Percentiles rank a stretch among this genome's conserved stretches.
Conservation (phyloP, 148 eudicot species). For the Polygonum aviculare region DNA sequence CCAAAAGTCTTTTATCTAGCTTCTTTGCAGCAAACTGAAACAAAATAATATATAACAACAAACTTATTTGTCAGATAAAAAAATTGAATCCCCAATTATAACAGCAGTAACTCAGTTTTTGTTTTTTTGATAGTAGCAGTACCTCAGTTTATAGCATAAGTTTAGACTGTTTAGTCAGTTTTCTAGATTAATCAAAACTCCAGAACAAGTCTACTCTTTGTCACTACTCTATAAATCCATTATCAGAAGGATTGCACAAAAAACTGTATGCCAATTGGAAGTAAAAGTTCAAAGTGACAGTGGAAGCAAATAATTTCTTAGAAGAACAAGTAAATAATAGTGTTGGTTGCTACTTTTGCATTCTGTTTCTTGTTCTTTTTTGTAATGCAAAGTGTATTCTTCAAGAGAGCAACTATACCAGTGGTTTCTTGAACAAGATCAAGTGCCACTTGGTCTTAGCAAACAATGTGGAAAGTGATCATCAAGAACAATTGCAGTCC, state of each 20-base stretch:
- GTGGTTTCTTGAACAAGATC: too few species aligned
- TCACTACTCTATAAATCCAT: not conserved
- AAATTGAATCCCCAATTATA: not conserved
- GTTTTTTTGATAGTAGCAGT: too few species aligned
- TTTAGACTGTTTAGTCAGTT: not conserved
- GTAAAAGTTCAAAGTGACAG: not conserved
- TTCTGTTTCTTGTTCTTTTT: not conserved
- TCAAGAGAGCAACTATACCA: not conserved
- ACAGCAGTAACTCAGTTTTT: not conserved
- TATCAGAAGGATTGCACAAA: not conserved
- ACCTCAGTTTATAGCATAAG: too few species aligned
- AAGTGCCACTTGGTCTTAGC: too few species aligned
- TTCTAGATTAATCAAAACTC: not conserved
- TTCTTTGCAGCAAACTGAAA: slow-evolving; percentile 95
- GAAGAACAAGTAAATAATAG: not conserved
- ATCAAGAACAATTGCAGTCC: too few species aligned
- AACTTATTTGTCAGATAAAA: not conserved
- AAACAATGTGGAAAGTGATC: too few species aligned
- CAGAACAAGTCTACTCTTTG: not conserved
- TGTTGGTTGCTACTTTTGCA: not conserved
- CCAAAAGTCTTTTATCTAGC: slow-evolving; percentile 78
- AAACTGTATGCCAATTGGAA: not conserved
- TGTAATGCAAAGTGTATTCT: not conserved
- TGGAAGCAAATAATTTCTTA: not conserved
- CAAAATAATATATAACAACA: not conserved